Evolutionary conservation across 192 early-diverging fungal genomes (phyloP), one percentile per base, ranked within the genome.

Genomic region (Coemansia sp.): DNA sequence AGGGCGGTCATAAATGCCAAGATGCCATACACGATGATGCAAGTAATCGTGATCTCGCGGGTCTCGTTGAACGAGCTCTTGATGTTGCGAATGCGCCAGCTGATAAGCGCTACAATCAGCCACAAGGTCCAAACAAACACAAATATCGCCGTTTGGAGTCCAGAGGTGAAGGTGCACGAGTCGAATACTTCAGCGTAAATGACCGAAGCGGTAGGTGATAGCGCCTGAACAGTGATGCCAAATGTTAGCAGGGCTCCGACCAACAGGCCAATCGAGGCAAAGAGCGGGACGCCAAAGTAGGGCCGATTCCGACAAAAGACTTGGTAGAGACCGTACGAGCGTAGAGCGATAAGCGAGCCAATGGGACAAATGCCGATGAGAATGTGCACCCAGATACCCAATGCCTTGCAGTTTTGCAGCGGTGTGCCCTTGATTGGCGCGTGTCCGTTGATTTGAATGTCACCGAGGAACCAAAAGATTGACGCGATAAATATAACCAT

Each of bases 31-130:
- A 75, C 69, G 0, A 66, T 41, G 0, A 47, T 5, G 59, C 82
- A 76, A 0, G 70, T 64, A 0, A 67, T 17, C 20, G 58, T 43
- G 24, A 70, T 71, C 42, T 78, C 73, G 35, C 76, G 76, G 24
- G 60, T 68, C 61, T 84, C 82, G 45, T 84, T 84, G 46, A 84
- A 84, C 20, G 76, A 75, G 67, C 73, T 76, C 54, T 75, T 75
- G 53, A 84, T 79, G 35, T 68, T 56, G 45, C 82, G 76, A 46
- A 80, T 80, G 15, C 61, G 65, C 78, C 78, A 80, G 46, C 47
- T 70, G 19, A 80, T 29, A 2, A 40, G 1, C 1, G 62, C 73
- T 1, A 84, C 62, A 1, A 70, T 3, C 1, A 71, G 27, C 73
- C 82, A 79, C 1, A 69, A 60, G 9, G 62, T 46, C 82, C 78